Evolutionary conservation across 2,329 filamentous ascomycete genomes (phyloP).

Genomic region (Onygena corvina): DNA sequence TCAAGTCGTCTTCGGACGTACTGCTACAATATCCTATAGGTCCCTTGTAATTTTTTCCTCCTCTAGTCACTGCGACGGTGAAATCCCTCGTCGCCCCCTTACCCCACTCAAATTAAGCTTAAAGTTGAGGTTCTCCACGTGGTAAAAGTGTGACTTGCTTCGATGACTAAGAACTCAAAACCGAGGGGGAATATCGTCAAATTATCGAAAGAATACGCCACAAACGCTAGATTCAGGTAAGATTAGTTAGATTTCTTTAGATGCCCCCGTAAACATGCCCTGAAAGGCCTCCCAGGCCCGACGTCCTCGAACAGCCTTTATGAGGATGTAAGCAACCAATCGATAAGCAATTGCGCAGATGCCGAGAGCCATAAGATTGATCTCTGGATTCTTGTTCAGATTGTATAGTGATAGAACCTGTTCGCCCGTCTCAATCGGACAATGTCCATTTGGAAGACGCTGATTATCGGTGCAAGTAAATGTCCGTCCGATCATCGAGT

Average conservation of each 20-base stretch:
- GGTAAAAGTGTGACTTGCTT: background rate
- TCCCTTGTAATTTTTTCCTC: background rate
- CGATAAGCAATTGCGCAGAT: slow-evolving; percentile 55
- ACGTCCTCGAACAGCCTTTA: slow-evolving; percentile 20
- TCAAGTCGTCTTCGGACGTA: background rate
- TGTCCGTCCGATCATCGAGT: slow-evolving; percentile 46
- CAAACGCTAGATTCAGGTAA: too few relatives aligned
- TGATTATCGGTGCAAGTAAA: slow-evolving; percentile 56
- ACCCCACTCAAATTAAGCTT: too few relatives aligned
- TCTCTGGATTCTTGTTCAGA: slow-evolving; percentile 48
- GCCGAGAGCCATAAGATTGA: slow-evolving; percentile 52
- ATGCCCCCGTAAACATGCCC: background rate
- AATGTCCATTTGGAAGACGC: slow-evolving; percentile 47
- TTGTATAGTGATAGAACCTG: slow-evolving; percentile 57
- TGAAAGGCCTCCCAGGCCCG: slow-evolving; percentile 11
- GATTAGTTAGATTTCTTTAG: too few relatives aligned
- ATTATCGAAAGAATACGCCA: too few relatives aligned
- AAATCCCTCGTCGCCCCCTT: background rate
- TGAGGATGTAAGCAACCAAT: slow-evolving; percentile 36
- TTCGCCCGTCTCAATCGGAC: slow-evolving; percentile 53
- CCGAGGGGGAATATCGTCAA: too few relatives aligned
- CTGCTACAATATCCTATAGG: background rate
- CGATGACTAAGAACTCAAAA: background rate
- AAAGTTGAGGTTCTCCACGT: background rate
- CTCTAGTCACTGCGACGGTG: background rate